Base-by-base conservation (phyloP, 305 asterid genomes). In the Striga hermonthica region DNA sequence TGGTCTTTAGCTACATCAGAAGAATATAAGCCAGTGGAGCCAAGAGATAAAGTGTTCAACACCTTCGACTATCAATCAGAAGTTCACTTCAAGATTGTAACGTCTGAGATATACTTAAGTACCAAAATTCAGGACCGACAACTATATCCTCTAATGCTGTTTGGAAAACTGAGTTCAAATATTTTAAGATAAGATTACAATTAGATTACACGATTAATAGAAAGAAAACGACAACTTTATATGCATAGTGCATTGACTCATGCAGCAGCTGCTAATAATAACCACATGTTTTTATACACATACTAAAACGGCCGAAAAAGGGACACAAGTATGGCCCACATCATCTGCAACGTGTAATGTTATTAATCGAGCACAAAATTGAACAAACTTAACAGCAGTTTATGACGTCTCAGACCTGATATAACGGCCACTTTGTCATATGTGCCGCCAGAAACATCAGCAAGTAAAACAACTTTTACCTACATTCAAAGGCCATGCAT, bases 391-490 rank as follows among this genome's bases (percentile, higher is more conserved):
- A 76, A 35, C 54, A 59, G 22, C 28, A 71, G 60, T 68, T 40
- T 62, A 59, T 49, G 44, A 55, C 44, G 50, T 67, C 43, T 31
- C 72, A 5, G 22, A 90, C 99, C 99, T 85, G 99, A 93, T 81
- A 93, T 84, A 9, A 93, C 80, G 9, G 97, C 95, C 71, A 93
- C 97, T 82, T 90, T 93, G 82, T 88, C 91, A 59, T 83, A 83
- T 43, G 89, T 81, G 14, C 79, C 86, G 60, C 80, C 81, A 45
- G 88, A 76, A 67, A 90, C 87, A 83, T 93, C 99, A 74, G 95
- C 99, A 62, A 96, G 97, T 48, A 93, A 57, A 58, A 93, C 97
- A 78, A 93, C 97, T 84, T 93, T 93, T 56, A 90, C 86, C 99
- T 90, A 66, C 80, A 82, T 43, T 49, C 6, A 43, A 35, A 49